phyloP scores from a whole-genome alignment of 2,329 filamentous ascomycete species.

The Hypoxylon sp. region DNA sequence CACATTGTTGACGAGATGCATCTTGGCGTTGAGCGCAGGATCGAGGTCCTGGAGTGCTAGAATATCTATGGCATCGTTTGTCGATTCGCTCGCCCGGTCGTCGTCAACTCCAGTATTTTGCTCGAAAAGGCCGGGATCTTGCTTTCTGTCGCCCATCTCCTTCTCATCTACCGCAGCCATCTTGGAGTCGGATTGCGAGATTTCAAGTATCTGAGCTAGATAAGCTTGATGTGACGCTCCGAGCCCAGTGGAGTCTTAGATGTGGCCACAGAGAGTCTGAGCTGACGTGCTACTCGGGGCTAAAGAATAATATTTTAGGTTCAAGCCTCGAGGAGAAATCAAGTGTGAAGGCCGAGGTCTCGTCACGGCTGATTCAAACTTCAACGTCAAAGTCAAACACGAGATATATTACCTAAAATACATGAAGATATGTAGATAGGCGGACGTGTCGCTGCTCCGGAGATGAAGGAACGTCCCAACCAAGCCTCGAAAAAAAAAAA shows the following conservation, averaged over 20 bases:
- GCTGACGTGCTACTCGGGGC: too few species aligned
- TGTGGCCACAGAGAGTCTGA: too few species aligned
- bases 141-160: not conserved
- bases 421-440: not conserved
- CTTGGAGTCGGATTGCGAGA: not conserved
- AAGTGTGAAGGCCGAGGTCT: not conserved
- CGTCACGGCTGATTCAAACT: not conserved
- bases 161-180: constrained; percentile 17
- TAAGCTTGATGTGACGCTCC: too few species aligned
- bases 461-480: not conserved
- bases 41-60: constrained; percentile 66
- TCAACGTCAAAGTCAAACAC: not conserved
- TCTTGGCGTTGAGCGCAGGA: constrained; percentile 69
- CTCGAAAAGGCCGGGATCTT: constrained; percentile 22
- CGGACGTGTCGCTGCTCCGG: not conserved
- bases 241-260: too few species aligned
- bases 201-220: not conserved
- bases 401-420: too few species aligned
- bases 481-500: not conserved
- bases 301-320: too few species aligned
- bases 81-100: constrained; percentile 7
- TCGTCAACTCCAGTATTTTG: constrained; percentile 17
- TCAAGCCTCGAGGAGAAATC: too few species aligned
- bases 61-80: constrained; percentile 55
- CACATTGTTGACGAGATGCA: constrained; percentile 74